Conservation (phyloP, 2,329 filamentous ascomycete species). For the Chrysoporthe deuterocubensis region DNA sequence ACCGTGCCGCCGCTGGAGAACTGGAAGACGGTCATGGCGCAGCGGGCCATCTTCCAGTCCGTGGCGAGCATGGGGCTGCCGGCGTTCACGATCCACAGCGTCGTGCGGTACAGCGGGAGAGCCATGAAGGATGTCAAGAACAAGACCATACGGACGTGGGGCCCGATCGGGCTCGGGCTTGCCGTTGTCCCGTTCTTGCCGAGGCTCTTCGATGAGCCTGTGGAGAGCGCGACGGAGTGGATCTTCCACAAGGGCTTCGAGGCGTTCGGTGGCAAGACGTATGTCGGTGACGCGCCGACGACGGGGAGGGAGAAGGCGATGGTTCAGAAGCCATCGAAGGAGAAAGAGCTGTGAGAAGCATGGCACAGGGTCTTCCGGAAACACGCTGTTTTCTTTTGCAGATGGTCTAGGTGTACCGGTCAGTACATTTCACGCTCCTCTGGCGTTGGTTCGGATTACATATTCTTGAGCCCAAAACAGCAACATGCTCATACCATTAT, state of each 20-base stretch:
- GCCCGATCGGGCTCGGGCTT: conserved; percentile 83
- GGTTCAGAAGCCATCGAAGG: conserved; percentile 45
- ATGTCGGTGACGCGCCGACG: conserved; percentile 58
- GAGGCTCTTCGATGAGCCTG: conserved; percentile 85
- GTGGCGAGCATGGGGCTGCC: conserved; percentile 93
- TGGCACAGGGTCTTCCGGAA: conserved; percentile 3
- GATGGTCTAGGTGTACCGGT: neutral
- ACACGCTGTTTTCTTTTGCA: conserved; percentile 17
- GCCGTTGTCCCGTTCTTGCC: conserved; percentile 82
- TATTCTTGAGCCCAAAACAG: neutral
- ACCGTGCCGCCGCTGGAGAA: conserved; percentile 77
- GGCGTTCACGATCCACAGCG: conserved; percentile 90
- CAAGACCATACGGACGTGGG: conserved; percentile 77
- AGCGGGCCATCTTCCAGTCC: conserved; percentile 88
- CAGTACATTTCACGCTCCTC: conserved; percentile 9
- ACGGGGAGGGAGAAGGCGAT: conserved; percentile 57
- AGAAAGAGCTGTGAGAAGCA: conserved; percentile 46
- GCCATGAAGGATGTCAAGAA: conserved; percentile 87
- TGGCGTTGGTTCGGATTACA: neutral
- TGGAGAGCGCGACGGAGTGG: conserved; percentile 91
- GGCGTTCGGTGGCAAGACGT: conserved; percentile 65
- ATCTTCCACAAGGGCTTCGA: conserved; percentile 82
- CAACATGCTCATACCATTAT: neutral
- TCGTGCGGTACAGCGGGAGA: conserved; percentile 85
- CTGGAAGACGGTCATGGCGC: conserved; percentile 86